Conservation (phyloP, 495 filamentous ascomycete species). For the Xylaria venustula region DNA sequence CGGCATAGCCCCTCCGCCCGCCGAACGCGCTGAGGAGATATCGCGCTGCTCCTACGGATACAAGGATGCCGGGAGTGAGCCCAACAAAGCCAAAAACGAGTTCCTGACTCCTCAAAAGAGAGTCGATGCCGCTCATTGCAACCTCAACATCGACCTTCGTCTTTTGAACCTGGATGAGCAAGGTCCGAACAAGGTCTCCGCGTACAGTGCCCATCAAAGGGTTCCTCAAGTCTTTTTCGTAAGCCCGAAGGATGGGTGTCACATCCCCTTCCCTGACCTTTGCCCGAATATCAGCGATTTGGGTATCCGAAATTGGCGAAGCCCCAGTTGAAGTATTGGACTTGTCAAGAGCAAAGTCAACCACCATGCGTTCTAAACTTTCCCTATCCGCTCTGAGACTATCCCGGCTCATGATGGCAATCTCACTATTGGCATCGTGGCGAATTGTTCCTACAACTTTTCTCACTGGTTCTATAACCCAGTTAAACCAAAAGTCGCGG, state of each 20-base stretch:
- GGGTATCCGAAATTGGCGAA: slow-evolving; percentile 46
- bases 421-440: slow-evolving; percentile 85
- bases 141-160: slow-evolving; percentile 98
- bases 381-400: slow-evolving; percentile 85
- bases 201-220: slow-evolving; percentile 76
- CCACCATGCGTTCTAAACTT: slow-evolving; percentile 94
- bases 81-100: slow-evolving; percentile 96
- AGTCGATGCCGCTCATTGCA: slow-evolving; percentile 89
- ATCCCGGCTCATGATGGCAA: slow-evolving; percentile 91
- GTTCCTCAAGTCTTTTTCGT: slow-evolving; percentile 78
- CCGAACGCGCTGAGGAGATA: slow-evolving; percentile 70
- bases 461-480: slow-evolving; percentile 81
- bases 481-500: slow-evolving; percentile 91
- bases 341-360: slow-evolving; percentile 86
- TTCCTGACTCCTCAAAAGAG: slow-evolving; percentile 91
- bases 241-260: slow-evolving; percentile 84
- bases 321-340: slow-evolving; percentile 50
- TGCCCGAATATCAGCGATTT: slow-evolving; percentile 67
- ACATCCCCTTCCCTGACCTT: slow-evolving; percentile 89
- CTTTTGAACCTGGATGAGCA: slow-evolving; percentile 96
- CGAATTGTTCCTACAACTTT: slow-evolving; percentile 89
- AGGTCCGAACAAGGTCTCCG: slow-evolving; percentile 84
- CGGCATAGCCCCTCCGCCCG: slow-evolving; percentile 61
- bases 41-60: slow-evolving; percentile 69
- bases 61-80: slow-evolving; percentile 83